phyloP scores from a whole-genome alignment of 345 rosid species.

The Acer yangbiense region DNA sequence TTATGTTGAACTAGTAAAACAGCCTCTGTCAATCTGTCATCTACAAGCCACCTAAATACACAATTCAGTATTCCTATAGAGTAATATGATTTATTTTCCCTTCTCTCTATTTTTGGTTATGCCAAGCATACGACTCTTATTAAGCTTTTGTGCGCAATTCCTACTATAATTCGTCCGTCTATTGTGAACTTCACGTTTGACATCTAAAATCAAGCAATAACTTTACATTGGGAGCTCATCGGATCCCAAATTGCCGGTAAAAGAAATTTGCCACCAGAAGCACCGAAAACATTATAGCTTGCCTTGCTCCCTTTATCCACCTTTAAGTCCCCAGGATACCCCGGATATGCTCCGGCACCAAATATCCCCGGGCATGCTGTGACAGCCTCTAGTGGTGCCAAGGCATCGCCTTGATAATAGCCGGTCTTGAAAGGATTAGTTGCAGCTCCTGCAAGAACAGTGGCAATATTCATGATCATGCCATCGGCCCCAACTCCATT shows the following conservation, averaged over 20 bases:
- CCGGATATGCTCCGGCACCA: constrained; percentile 35
- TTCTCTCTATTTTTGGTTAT: no score
- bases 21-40: no score
- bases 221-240: constrained; percentile 11
- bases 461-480: constrained; percentile 27
- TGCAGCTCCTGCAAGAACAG: constrained; percentile 30
- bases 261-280: constrained; percentile 22
- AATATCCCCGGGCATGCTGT: constrained; percentile 33
- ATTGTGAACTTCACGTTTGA: background rate
- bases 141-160: background rate
- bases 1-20: no score
- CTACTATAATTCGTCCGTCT: background rate
- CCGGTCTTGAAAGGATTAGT: constrained; percentile 29
- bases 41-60: background rate
- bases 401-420: constrained; percentile 25
- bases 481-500: constrained; percentile 30
- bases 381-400: constrained; percentile 31
- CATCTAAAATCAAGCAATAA: constrained; percentile 2
- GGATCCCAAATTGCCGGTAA: constrained; percentile 30
- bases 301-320: constrained; percentile 25
- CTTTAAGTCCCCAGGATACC: constrained; percentile 26
- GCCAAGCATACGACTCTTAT: background rate
- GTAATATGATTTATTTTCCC: background rate
- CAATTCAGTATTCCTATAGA: background rate
- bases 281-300: constrained; percentile 27